Evolutionary conservation across 2,329 filamentous ascomycete species (phyloP).

Genomic region (Lasiodiplodia sp.): DNA sequence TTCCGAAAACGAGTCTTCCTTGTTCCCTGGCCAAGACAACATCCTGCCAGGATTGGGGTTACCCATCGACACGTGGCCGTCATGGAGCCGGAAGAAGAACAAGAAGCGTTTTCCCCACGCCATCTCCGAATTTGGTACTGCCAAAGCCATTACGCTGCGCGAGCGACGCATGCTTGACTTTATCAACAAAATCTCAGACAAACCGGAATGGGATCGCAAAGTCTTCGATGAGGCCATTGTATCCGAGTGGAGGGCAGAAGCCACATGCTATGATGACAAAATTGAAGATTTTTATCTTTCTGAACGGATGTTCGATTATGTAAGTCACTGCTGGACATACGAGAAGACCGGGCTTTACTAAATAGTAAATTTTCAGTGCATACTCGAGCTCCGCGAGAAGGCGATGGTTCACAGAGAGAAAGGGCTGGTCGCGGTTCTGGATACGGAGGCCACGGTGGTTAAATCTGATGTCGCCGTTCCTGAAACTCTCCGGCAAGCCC

Average conservation of each 20-base stretch:
- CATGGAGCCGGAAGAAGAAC: constrained; percentile 30
- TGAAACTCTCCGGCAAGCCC: constrained; percentile 46
- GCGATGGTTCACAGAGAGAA: constrained; percentile 53
- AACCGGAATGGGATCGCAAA: constrained; percentile 50
- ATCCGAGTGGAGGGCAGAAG: constrained; percentile 43
- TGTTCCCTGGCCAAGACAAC: no score
- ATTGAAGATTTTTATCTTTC: constrained; percentile 6
- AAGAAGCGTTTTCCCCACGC: constrained; percentile 44
- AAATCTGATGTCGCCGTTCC: constrained; percentile 62
- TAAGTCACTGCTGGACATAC: not conserved
- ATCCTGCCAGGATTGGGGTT: constrained; percentile 42
- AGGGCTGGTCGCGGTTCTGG: constrained; percentile 55
- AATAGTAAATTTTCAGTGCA: constrained; percentile 24
- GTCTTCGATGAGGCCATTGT: constrained; percentile 44
- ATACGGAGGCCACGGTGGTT: constrained; percentile 54
- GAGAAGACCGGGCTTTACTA: not conserved
- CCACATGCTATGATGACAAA: constrained; percentile 14
- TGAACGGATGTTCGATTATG: constrained; percentile 17
- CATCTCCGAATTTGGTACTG: constrained; percentile 38
- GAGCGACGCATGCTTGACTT: constrained; percentile 50
- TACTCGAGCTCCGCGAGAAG: constrained; percentile 60
- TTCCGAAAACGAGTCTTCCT: no score
- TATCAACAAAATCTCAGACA: constrained; percentile 52
- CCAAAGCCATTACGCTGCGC: constrained; percentile 40
- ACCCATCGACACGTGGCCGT: constrained; percentile 40